These are phyloP conservation scores for Alternaria rosae DNA, from an alignment of 2,329 filamentous ascomycete genomes.

Conservation along the genomic window DNA sequence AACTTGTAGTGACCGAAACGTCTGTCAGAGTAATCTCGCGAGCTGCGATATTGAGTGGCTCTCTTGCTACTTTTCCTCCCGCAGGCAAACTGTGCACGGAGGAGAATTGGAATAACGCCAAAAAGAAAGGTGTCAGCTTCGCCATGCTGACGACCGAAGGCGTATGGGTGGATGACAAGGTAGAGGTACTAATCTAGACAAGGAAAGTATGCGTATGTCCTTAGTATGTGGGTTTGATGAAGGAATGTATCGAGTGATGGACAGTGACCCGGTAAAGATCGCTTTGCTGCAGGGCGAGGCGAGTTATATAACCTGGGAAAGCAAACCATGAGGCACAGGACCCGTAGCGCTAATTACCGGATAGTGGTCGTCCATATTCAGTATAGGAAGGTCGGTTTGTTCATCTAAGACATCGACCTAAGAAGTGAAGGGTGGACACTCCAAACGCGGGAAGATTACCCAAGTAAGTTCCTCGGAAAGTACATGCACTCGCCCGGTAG, in stretches of 20 bases:
- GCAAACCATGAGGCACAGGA: slow-evolving; percentile 11
- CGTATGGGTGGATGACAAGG: slow-evolving; percentile 21
- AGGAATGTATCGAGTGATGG: slow-evolving; percentile 45
- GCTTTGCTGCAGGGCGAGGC: slow-evolving; percentile 16
- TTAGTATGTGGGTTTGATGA: slow-evolving; percentile 16
- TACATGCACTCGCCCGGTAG: slow-evolving; percentile 34
- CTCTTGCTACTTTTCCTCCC: slow-evolving; percentile 20
- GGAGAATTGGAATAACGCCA: slow-evolving; percentile 34
- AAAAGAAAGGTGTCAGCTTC: slow-evolving; percentile 32
- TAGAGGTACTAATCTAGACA: slow-evolving; percentile 22
- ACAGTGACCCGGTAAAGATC: slow-evolving; percentile 25
- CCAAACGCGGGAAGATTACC: slow-evolving; percentile 31
- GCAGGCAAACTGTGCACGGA: slow-evolving; percentile 36
- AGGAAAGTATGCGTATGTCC: slow-evolving; percentile 13
- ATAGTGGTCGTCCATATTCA: slow-evolving; percentile 23
- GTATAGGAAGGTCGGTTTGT: slow-evolving; percentile 36
- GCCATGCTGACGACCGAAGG: slow-evolving; percentile 27
- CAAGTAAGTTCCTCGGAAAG: slow-evolving; percentile 27
- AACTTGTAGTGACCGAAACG: slow-evolving; percentile 40
- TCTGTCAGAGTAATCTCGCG: slow-evolving; percentile 34
- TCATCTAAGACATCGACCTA: slow-evolving; percentile 30
- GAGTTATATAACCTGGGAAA: slow-evolving; percentile 33
- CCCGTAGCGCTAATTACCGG: slow-evolving; percentile 28
- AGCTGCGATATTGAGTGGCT: slow-evolving; percentile 18
- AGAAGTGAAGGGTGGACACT: slow-evolving; percentile 27